Evolutionary conservation across 768 basidiomycete species (phyloP).

Genomic region (Amanita rubescens): DNA sequence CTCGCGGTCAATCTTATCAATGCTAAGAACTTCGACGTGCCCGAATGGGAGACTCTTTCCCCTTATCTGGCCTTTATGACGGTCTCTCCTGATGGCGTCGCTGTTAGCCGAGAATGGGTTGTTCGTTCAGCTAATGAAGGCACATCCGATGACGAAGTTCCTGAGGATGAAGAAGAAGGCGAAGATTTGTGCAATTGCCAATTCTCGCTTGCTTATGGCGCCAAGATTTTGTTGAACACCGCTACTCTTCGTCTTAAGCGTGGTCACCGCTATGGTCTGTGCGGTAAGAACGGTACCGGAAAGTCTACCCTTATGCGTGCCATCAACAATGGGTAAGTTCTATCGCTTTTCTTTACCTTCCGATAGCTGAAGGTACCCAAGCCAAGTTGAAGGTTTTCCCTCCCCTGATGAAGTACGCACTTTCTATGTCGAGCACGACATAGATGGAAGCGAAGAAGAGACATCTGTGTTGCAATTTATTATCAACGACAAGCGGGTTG

Average conservation of each 20-base stretch:
- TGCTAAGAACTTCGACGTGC: conserved; percentile 85
- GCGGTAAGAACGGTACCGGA: conserved; percentile 97
- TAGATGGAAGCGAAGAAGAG: conserved; percentile 90
- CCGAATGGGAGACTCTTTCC: conserved; percentile 79
- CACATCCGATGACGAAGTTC: conserved; percentile 55
- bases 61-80: conserved; percentile 68
- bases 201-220: conserved; percentile 98
- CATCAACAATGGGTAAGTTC: conserved; percentile 69
- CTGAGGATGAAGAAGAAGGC: conserved; percentile 93
- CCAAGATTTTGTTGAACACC: conserved; percentile 96
- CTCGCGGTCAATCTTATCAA: conserved; percentile 86
- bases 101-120: conserved; percentile 77
- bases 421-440: conserved; percentile 99
- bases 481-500: conserved; percentile 74
- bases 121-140: conserved; percentile 83
- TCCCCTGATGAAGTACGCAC: conserved; percentile 96
- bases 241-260: conserved; percentile 96
- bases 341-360: background rate
- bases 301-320: conserved; percentile 94
- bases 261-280: conserved; percentile 97
- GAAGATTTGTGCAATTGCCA: conserved; percentile 99
- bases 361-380: conserved; percentile 22
- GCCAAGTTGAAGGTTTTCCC: conserved; percentile 97
- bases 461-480: conserved; percentile 90
- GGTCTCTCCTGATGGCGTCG: conserved; percentile 54